Evolutionary conservation across 2,329 filamentous ascomycete genomes (phyloP).

Genomic region (Verticillium nubilum): DNA sequence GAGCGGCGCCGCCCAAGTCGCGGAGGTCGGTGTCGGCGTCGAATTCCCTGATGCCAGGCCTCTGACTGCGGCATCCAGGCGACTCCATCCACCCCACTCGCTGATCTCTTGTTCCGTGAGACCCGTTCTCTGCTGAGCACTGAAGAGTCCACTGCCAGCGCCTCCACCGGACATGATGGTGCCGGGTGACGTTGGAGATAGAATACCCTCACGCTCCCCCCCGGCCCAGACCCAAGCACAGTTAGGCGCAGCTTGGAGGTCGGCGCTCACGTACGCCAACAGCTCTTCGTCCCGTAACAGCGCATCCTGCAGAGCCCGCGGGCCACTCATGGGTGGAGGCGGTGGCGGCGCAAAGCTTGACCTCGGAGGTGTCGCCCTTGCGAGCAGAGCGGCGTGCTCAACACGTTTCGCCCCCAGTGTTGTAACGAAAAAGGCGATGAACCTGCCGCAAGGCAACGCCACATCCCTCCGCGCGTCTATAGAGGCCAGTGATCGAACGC

Average conservation of each 20-base stretch:
- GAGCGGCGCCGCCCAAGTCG: slow-evolving; percentile 23
- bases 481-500: slow-evolving; percentile 64
- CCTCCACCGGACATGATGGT: slow-evolving; percentile 14
- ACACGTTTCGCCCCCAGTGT: slow-evolving; percentile 52
- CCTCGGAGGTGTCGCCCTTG: slow-evolving; percentile 23
- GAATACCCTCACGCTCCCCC: slow-evolving; percentile 42
- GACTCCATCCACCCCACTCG: slow-evolving; percentile 79
- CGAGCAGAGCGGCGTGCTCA: slow-evolving; percentile 33
- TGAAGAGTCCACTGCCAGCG: slow-evolving; percentile 33
- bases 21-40: slow-evolving; percentile 24
- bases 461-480: slow-evolving; percentile 68
- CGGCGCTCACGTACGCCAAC: slow-evolving; percentile 77
- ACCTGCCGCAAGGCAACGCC: slow-evolving; percentile 73
- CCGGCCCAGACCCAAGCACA: slow-evolving; percentile 79
- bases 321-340: slow-evolving; percentile 16
- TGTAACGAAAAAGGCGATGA: slow-evolving; percentile 75
- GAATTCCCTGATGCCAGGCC: slow-evolving; percentile 18
- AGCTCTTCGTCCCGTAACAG: slow-evolving; percentile 73
- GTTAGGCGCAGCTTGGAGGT: slow-evolving; percentile 75
- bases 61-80: slow-evolving; percentile 50
- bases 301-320: slow-evolving; percentile 25
- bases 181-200: slow-evolving; percentile 9
- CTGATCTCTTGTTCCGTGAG: slow-evolving; percentile 51
- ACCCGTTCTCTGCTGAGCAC: slow-evolving; percentile 41
- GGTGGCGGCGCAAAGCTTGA: slow-evolving; percentile 21